Conservation (phyloP, 176 grass and related monocot genomes). For the Bothriochloa decipiens region DNA sequence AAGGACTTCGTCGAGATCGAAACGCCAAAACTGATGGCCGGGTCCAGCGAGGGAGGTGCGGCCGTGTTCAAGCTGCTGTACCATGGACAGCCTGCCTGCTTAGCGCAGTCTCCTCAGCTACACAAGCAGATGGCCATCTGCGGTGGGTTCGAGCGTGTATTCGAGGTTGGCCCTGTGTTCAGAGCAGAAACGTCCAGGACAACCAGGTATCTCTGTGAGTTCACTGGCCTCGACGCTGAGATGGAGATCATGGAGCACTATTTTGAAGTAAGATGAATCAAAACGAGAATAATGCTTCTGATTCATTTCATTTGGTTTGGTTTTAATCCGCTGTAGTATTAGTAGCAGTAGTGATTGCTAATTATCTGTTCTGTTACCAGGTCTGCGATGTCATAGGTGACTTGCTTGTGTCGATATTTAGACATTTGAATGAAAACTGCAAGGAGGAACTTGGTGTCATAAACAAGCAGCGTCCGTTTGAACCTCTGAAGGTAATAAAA, state of each 20-base stretch:
- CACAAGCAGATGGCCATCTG: constrained; percentile 82
- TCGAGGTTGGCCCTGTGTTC: constrained; percentile 82
- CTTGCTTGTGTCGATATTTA: background rate
- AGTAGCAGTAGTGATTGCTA: background rate
- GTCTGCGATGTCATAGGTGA: constrained; percentile 44
- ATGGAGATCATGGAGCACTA: constrained; percentile 96
- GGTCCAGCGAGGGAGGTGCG: constrained; percentile 91
- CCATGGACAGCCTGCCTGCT: constrained; percentile 86
- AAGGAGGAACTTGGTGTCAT: background rate
- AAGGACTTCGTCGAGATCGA: constrained; percentile 81
- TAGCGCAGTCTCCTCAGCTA: constrained; percentile 92
- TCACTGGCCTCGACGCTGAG: constrained; percentile 86
- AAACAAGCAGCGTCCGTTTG: background rate
- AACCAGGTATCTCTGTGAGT: constrained; percentile 88
- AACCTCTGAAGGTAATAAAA: no score
- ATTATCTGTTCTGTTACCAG: constrained; percentile 37
- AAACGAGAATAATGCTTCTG: background rate
- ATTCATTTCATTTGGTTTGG: background rate
- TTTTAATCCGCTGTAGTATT: background rate
- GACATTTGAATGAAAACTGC: background rate
- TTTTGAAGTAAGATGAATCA: constrained; percentile 63
- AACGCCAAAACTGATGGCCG: constrained; percentile 69
- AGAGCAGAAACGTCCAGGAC: constrained; percentile 90
- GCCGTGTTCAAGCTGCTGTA: constrained; percentile 75
- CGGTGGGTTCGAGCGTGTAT: constrained; percentile 80